Percentiles rank a stretch among this genome's conserved stretches.
phyloP scores from a whole-genome alignment of 2,329 filamentous ascomycete species.

The Penicillium vulpinum region DNA sequence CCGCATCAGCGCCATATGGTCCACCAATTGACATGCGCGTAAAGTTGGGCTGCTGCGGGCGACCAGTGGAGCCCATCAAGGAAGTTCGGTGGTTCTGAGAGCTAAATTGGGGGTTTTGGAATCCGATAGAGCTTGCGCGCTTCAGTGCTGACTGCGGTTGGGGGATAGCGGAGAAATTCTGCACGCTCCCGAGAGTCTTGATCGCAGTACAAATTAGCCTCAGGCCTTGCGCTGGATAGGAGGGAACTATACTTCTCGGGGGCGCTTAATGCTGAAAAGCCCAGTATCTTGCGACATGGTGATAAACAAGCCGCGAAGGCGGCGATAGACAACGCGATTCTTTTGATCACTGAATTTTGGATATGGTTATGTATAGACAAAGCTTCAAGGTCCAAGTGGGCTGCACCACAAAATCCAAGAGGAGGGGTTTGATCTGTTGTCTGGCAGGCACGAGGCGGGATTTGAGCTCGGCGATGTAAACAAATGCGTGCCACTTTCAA shows the following conservation, averaged over 20 bases:
- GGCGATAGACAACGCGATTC: constrained; percentile 12
- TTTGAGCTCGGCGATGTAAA: constrained; percentile 34
- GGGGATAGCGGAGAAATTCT: constrained; percentile 79
- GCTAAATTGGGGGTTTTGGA: constrained; percentile 63
- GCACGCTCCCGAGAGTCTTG: constrained; percentile 79
- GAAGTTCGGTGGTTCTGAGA: constrained; percentile 78
- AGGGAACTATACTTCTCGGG: constrained; percentile 71
- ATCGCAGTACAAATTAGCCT: constrained; percentile 20
- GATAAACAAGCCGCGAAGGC: constrained; percentile 32
- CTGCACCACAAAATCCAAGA: constrained; percentile 14
- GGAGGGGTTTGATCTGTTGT: constrained; percentile 20
- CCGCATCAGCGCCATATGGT: constrained; percentile 73
- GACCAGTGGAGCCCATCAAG: constrained; percentile 79
- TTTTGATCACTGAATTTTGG: background rate
- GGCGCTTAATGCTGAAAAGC: constrained; percentile 87
- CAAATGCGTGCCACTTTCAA: constrained; percentile 33
- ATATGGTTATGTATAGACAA: constrained; percentile 1
- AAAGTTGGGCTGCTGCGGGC: constrained; percentile 85
- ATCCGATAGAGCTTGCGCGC: constrained; percentile 76
- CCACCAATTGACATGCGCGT: constrained; percentile 74
- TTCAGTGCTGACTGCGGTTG: constrained; percentile 94
- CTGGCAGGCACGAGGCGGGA: constrained; percentile 14
- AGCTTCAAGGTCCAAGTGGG: constrained; percentile 1
- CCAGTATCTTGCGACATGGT: constrained; percentile 84
- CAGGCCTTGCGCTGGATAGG: constrained; percentile 4